Evolutionary conservation across 257 asterid genomes (phyloP).

Genomic region (Plantago major): DNA sequence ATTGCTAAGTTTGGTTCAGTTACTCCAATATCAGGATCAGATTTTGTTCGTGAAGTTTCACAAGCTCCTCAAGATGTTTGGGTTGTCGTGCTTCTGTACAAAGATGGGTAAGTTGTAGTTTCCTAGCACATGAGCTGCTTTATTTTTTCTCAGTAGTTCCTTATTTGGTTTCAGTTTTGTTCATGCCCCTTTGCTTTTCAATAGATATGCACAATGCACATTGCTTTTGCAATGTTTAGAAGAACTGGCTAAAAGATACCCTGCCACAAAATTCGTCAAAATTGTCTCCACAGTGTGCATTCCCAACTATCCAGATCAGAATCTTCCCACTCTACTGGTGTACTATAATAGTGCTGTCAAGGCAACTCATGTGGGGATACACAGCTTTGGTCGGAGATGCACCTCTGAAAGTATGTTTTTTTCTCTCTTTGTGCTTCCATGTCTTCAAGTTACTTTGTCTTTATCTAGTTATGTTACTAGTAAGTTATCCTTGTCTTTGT

Average conservation of each 20-base stretch:
- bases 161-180: not conserved
- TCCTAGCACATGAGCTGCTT: not conserved
- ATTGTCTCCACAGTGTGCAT: constrained; percentile 92
- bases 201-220: constrained; percentile 63
- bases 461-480: not conserved
- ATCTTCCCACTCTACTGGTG: constrained; percentile 85
- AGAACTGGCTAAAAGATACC: constrained; percentile 69
- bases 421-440: constrained; percentile 13
- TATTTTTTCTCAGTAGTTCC: not conserved
- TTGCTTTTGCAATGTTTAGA: constrained; percentile 82
- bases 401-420: constrained; percentile 73
- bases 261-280: constrained; percentile 89
- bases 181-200: not conserved
- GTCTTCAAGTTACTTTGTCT: not conserved
- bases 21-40: constrained; percentile 88
- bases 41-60: constrained; percentile 93
- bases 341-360: constrained; percentile 81
- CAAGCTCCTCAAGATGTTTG: constrained; percentile 92
- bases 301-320: constrained; percentile 89
- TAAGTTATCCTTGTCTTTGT: not conserved
- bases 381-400: constrained; percentile 88
- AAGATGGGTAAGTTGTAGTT: constrained; percentile 65
- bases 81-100: constrained; percentile 82
- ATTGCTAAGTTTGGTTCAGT: constrained; percentile 81
- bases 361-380: constrained; percentile 75